Base-by-base conservation (phyloP, 805 yeast species). In the Nakazawaea ambrosiae region DNA sequence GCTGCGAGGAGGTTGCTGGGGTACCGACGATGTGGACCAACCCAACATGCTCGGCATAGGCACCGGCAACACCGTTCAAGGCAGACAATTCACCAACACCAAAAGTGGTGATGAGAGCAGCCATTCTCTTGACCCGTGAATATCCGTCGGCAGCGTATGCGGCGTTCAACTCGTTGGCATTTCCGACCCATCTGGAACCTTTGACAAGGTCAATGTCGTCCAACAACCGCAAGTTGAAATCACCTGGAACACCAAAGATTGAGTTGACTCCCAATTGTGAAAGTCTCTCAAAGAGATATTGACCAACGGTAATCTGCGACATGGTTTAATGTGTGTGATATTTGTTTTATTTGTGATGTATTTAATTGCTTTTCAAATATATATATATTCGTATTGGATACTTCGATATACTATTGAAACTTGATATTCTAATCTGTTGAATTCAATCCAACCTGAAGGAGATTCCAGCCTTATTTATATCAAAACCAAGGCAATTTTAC, bases 11-110 rank as follows among this genome's bases (percentile, higher is more conserved):
- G 51, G 76, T 66, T 39, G 90, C 78, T 46, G 95, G 95, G 41
- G 82, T 83, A 57, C 95, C 95, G 31, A 85, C 95, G 49, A 85
- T 73, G 63, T 85, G 94, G 47, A 85, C 63, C 48, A 84, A 60
- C 50, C 92, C 92, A 45, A 86, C 89, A 62, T 85, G 94, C 62
- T 86, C 95, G 45, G 95, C 89, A 63, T 77, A 85, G 36, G 92
- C 69, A 50, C 95, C 95, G 31, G 89, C 95, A 55, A 86, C 72
- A 51, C 92, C 95, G 60, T 84, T 84, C 50, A 84, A 66, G 10
- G 94, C 90, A 20, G 83, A 73, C 54, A 84, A 70, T 61, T 84
- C 95, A 58, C 95, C 95, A 40, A 85, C 95, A 63, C 95, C 95
- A 57, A 85, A 85, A 35, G 95, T 85, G 57, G 95, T 85, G 53